Evolutionary conservation across 352 stramenopile species (phyloP).

Genomic region (Pythium monospermum): DNA sequence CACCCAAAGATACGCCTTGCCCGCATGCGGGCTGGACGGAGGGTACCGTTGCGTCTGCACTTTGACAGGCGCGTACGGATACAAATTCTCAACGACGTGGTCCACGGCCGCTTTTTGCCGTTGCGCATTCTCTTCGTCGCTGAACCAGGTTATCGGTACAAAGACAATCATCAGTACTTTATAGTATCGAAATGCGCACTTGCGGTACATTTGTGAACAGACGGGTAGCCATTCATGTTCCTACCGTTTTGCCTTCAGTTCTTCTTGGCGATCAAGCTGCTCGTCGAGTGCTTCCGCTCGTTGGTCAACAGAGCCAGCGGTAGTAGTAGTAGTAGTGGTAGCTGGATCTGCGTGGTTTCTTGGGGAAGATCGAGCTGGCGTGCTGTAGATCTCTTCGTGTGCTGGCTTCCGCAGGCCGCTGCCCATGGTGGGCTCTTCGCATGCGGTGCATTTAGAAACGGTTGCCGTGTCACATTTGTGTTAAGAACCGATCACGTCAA

Average conservation of each 20-base stretch:
- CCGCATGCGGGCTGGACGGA: conserved; percentile 43
- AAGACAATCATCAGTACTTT: no score
- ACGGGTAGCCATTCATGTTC: not conserved
- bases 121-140: conserved; percentile 37
- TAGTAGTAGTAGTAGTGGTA: not conserved
- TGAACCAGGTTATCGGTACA: no score
- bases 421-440: conserved; percentile 29
- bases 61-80: conserved; percentile 68
- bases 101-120: conserved; percentile 49
- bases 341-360: not conserved
- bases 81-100: conserved; percentile 76
- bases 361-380: not conserved
- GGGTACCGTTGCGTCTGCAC: conserved; percentile 72
- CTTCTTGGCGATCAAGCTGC: conserved; percentile 52
- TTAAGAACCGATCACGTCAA: conserved; percentile 10
- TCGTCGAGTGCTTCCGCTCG: conserved; percentile 18
- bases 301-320: not conserved
- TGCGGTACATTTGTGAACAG: no score
- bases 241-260: conserved; percentile 51
- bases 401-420: conserved; percentile 35
- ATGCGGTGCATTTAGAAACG: not conserved
- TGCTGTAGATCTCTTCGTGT: conserved; percentile 11
- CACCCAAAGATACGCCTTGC: conserved; percentile 73
- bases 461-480: not conserved
- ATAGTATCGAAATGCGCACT: not conserved